Conservation (phyloP, 2,329 filamentous ascomycete species). For the Dissoconium aciculare region DNA sequence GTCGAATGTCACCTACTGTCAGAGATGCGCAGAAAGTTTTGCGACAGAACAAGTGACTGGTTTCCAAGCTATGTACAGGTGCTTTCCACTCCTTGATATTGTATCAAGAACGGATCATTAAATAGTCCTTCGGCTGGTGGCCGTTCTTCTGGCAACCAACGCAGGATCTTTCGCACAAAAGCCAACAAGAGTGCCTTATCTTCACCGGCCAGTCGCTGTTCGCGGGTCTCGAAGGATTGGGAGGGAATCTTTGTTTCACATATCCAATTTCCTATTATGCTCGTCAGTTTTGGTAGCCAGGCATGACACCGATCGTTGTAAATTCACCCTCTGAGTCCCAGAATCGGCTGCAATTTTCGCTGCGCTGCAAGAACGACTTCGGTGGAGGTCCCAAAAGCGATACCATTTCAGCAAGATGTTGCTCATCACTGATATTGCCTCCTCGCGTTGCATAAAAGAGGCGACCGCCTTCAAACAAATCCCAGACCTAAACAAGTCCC, state of each 20-base stretch:
- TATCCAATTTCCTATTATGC: constrained; percentile 19
- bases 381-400: constrained; percentile 27
- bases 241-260: constrained; percentile 20
- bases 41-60: too few relatives aligned
- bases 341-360: constrained; percentile 16
- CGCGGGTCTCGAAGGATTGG: constrained; percentile 17
- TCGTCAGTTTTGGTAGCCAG: too few relatives aligned
- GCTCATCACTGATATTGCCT: constrained; percentile 9
- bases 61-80: too few relatives aligned
- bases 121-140: constrained; percentile 13
- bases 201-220: constrained; percentile 16
- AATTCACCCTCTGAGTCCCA: constrained; percentile 15
- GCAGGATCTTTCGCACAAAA: constrained; percentile 26
- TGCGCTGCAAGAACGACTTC: constrained; percentile 22
- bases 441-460: constrained; percentile 6
- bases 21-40: too few relatives aligned
- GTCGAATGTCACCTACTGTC: too few relatives aligned
- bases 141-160: constrained; percentile 22
- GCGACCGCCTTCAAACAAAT: constrained; percentile 7
- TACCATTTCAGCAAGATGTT: constrained; percentile 21
- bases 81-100: not conserved
- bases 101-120: constrained; percentile 8
- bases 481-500: constrained; percentile 7
- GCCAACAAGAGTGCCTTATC: constrained; percentile 22
- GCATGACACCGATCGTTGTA: constrained; percentile 11